Evolutionary conservation across 495 filamentous ascomycete species (phyloP).

Genomic region (Aspergillus carlsbadensis): DNA sequence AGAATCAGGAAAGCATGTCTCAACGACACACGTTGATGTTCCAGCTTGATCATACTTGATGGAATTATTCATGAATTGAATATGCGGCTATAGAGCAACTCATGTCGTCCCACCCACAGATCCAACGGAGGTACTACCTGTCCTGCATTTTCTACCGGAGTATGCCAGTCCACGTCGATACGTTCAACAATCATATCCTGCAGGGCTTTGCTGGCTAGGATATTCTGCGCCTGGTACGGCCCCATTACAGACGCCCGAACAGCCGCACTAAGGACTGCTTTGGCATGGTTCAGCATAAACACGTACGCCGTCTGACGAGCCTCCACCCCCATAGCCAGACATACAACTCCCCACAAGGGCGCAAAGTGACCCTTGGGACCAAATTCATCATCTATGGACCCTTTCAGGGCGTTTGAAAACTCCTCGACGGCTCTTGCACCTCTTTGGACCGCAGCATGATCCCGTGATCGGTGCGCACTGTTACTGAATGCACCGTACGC

Average conservation of each 20-base stretch:
- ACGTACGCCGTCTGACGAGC: conserved; percentile 72
- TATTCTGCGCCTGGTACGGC: conserved; percentile 85
- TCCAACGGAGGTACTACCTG: conserved; percentile 86
- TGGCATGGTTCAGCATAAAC: conserved; percentile 84
- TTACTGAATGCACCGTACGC: conserved; percentile 28
- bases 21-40: conserved; percentile 3
- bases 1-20: conserved; percentile 19
- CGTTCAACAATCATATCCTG: conserved; percentile 60
- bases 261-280: conserved; percentile 83
- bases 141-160: conserved; percentile 72
- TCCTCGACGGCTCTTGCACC: conserved; percentile 32
- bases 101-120: conserved; percentile 92
- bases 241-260: conserved; percentile 88
- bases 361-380: conserved; percentile 66
- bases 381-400: conserved; percentile 28
- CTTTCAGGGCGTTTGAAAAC: conserved; percentile 42
- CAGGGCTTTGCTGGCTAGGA: conserved; percentile 67
- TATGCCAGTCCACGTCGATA: conserved; percentile 59
- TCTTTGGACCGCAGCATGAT: conserved; percentile 16
- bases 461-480: conserved; percentile 3
- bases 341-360: conserved; percentile 77
- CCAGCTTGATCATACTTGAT: neutral
- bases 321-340: conserved; percentile 59
- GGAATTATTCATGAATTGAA: conserved; percentile 67
- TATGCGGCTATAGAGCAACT: conserved; percentile 92